These are phyloP conservation scores for Pythium plurisporium DNA, from an alignment of 352 stramenopile genomes.

Conservation along the genomic window DNA sequence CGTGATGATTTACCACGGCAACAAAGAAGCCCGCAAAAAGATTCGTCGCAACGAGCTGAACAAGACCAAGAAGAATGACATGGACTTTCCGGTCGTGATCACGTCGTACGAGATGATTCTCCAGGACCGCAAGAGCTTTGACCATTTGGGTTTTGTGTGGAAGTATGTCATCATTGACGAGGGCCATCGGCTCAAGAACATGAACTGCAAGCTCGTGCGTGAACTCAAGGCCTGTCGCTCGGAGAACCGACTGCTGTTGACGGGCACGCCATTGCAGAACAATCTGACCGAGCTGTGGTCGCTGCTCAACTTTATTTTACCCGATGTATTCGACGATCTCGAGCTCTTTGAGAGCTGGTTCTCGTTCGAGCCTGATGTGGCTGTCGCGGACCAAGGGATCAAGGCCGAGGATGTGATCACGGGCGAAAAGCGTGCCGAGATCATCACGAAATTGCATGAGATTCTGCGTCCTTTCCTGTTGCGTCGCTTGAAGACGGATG, in stretches of 20 bases:
- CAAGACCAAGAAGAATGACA: conserved; percentile 43
- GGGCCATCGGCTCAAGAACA: conserved; percentile 97
- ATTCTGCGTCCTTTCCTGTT: conserved; percentile 97
- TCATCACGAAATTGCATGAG: conserved; percentile 96
- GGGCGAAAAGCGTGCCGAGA: conserved; percentile 90
- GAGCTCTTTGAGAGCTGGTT: conserved; percentile 99
- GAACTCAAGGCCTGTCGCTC: conserved; percentile 92
- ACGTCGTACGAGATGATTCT: conserved; percentile 88
- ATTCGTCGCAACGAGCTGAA: conserved; percentile 57
- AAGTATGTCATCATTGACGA: conserved; percentile 98
- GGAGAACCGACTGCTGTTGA: conserved; percentile 93
- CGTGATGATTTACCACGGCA: conserved; percentile 97
- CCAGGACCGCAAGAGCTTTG: conserved; percentile 62
- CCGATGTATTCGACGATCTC: conserved; percentile 96
- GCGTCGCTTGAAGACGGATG: conserved; percentile 94
- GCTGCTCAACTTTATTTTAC: conserved; percentile 98
- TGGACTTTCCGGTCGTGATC: conserved; percentile 83
- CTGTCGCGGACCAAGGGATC: conserved; percentile 52
- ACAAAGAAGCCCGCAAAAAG: conserved; percentile 33
- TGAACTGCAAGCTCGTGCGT: conserved; percentile 92
- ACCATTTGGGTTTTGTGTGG: conserved; percentile 61
- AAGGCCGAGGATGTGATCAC: conserved; percentile 82
- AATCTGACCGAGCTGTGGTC: conserved; percentile 98
- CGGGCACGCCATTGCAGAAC: conserved; percentile 97
- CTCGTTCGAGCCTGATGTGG: conserved; percentile 92